Conservation (phyloP, 768 basidiomycete species). For the Phylloporus rhodoxanthus region DNA sequence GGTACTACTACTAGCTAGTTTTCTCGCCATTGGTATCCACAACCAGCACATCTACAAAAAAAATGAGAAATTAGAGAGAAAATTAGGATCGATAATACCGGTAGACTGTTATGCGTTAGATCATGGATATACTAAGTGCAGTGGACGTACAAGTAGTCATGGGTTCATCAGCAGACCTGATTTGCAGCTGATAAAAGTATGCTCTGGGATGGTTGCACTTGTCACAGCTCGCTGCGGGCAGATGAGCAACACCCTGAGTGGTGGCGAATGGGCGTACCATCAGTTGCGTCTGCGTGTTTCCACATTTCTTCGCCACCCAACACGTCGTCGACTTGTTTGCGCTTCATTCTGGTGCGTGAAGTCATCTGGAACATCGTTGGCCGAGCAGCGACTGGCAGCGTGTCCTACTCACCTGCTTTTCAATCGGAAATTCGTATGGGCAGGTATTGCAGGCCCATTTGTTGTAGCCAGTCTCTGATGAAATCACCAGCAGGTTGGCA, state of each 20-base stretch:
- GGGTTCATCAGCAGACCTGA: slow-evolving; percentile 87
- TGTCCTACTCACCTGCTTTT: slow-evolving; percentile 18
- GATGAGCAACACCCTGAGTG: neutral
- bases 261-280: slow-evolving; percentile 41
- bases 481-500: slow-evolving; percentile 79
- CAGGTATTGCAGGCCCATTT: slow-evolving; percentile 94
- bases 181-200: slow-evolving; percentile 95
- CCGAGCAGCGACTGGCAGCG: too few relatives aligned
- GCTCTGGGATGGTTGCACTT: slow-evolving; percentile 85
- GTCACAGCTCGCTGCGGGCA: slow-evolving; percentile 44
- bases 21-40: slow-evolving; percentile 66
- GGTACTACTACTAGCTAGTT: slow-evolving; percentile 35
- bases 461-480: slow-evolving; percentile 72
- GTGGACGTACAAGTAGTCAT: slow-evolving; percentile 51
- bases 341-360: slow-evolving; percentile 73
- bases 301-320: slow-evolving; percentile 91
- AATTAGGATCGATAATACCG: slow-evolving; percentile 34
- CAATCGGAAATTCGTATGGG: slow-evolving; percentile 74
- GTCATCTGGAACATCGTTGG: slow-evolving; percentile 62
- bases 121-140: neutral
- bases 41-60: slow-evolving; percentile 48
- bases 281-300: slow-evolving; percentile 87
- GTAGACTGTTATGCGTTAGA: slow-evolving; percentile 43
- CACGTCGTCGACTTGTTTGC: slow-evolving; percentile 95
- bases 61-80: neutral